Base-by-base conservation (phyloP, 192 early-diverging fungal species). In the Podila minutissima region DNA sequence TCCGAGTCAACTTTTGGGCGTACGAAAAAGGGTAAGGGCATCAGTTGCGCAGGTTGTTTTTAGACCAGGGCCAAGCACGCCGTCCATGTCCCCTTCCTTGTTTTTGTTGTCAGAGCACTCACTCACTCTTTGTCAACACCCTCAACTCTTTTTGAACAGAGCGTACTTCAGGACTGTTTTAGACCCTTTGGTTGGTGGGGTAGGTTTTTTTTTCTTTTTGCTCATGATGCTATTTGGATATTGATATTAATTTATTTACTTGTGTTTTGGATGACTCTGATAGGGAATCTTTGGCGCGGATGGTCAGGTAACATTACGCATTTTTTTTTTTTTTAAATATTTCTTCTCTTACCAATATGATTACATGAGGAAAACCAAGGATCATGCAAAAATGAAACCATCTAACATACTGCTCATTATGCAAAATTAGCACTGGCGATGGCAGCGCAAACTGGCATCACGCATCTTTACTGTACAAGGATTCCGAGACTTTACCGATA, bases 231-330 rank as follows among this genome's bases (percentile, higher is more conserved):
- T n/a, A n/a, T n/a, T n/a, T n/a, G n/a, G n/a, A n/a, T n/a, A n/a
- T n/a, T n/a, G n/a, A n/a, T n/a, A n/a, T n/a, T n/a, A n/a, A n/a
- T n/a, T n/a, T n/a, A n/a, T n/a, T n/a, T n/a, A n/a, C n/a, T n/a
- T n/a, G n/a, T n/a, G n/a, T n/a, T n/a, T n/a, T n/a, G n/a, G n/a
- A n/a, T n/a, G n/a, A n/a, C n/a, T n/a, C n/a, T n/a, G n/a, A n/a
- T 26, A 57, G 7, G 74, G 74, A 20, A 71, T 78, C 64, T 78
- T 78, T 71, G 60, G 69, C 8, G 69, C 69, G 5, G 75, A 78
- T 57, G 75, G 75, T 8, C 53, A 78, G 65, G 75, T 78, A 62
- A 38, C 4, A 1, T 8, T 55, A 5, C 4, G 5, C 53, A 24
- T n/a, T 20, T 53, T 13, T 51, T 53, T 19, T 53, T 53, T 8